Percentiles rank a stretch among this genome's conserved stretches.
Conservation (phyloP, 2,329 filamentous ascomycete genomes). For the Trichoderma harzianum region DNA sequence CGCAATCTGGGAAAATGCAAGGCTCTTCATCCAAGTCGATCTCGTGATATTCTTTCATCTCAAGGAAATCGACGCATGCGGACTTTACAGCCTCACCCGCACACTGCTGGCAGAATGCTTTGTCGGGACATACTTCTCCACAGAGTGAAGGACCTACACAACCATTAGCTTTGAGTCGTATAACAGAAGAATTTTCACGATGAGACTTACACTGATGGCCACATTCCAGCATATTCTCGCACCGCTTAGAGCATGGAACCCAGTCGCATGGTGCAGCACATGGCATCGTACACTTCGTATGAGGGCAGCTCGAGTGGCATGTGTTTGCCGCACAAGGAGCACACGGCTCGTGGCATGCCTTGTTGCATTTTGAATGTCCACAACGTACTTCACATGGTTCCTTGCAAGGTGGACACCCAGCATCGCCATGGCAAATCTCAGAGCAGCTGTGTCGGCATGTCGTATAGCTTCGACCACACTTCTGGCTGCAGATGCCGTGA, state of each 20-base stretch:
- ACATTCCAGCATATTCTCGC: conserved; percentile 50
- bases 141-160: conserved; percentile 53
- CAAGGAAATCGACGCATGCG: conserved; percentile 54
- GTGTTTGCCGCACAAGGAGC: conserved; percentile 53
- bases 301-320: conserved; percentile 55
- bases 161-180: not conserved
- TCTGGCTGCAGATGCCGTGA: conserved; percentile 47
- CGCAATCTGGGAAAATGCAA: conserved; percentile 60
- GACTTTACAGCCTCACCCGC: conserved; percentile 41
- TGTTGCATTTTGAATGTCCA: conserved; percentile 53
- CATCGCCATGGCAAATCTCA: conserved; percentile 48
- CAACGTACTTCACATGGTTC: conserved; percentile 54
- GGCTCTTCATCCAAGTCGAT: conserved; percentile 58
- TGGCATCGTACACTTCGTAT: conserved; percentile 50
- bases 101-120: conserved; percentile 56
- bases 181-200: not conserved
- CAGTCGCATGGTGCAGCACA: conserved; percentile 67
- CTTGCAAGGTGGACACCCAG: conserved; percentile 46
- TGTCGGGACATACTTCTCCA: conserved; percentile 57
- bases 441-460: conserved; percentile 57
- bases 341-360: conserved; percentile 58
- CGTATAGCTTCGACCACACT: conserved; percentile 48
- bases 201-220: conserved; percentile 54
- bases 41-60: conserved; percentile 52
- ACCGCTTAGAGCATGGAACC: conserved; percentile 62